Evolutionary conservation across 2,329 filamentous ascomycete genomes (phyloP).

Genomic region (Pyrenophora graminea): DNA sequence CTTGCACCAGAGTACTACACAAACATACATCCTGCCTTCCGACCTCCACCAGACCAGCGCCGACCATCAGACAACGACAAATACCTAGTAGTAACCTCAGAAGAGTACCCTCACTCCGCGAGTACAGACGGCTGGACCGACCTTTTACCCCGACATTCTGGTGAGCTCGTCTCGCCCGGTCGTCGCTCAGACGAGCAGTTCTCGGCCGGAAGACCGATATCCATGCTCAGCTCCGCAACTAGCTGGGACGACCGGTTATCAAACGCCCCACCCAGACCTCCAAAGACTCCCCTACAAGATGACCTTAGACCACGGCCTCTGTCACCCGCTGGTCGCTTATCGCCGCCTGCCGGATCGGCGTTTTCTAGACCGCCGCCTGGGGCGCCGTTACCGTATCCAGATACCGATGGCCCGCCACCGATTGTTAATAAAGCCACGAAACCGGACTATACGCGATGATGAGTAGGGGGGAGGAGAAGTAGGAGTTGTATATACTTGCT

Average conservation of each 20-base stretch:
- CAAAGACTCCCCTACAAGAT: constrained; percentile 47
- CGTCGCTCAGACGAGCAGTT: constrained; percentile 43
- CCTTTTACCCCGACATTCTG: constrained; percentile 49
- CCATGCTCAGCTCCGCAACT: constrained; percentile 33
- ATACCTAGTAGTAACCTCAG: constrained; percentile 60
- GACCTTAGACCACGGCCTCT: constrained; percentile 21
- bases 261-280: constrained; percentile 45
- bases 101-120: constrained; percentile 57
- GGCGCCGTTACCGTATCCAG: constrained; percentile 72
- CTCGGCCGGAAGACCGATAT: constrained; percentile 23
- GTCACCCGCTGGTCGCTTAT: constrained; percentile 26
- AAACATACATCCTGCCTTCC: constrained; percentile 26
- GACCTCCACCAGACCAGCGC: constrained; percentile 43
- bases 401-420: constrained; percentile 79
- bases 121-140: constrained; percentile 46
- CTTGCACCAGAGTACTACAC: constrained; percentile 46
- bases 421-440: constrained; percentile 84
- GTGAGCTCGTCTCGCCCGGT: constrained; percentile 66
- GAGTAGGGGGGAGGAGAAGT: neutral
- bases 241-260: constrained; percentile 32
- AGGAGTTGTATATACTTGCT: no score
- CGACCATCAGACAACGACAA: constrained; percentile 51
- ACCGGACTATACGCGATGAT: constrained; percentile 62
- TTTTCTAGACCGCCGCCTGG: constrained; percentile 41
- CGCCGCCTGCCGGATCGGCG: constrained; percentile 31